Evolutionary conservation across 164 flowering plant genomes (phyloP), one percentile per base, ranked within the genome.

Genomic region (Piper longum): DNA sequence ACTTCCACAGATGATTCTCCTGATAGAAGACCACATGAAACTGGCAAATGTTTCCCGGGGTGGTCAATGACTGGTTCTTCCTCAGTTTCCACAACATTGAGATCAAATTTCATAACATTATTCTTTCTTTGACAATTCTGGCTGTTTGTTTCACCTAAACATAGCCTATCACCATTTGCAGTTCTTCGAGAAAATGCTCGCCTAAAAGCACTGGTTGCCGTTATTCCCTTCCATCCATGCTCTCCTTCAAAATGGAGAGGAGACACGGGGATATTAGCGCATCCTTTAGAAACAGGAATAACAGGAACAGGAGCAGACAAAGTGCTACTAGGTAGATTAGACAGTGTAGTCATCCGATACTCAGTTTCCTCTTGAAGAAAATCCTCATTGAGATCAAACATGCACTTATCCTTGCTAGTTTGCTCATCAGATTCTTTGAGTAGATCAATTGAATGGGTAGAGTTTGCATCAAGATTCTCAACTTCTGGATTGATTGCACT

Each of bases 141-240:
- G 58, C 66, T 62, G 64, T 66, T 64, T 5, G 60, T 64, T 4
- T 69, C 72, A 67, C 54, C 63, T 11, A 65, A 61, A 61, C 41
- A 56, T 43, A 45, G 16, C 58, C 64, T 70, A 44, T 74, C 77
- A 42, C 57, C 70, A 67, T 81, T 85, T 26, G 76, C 67, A 58
- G 71, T 70, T 70, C 74, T 74, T 59, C 82, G 83, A 74, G 85
- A 82, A 55, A 88, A 85, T 62, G 95, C 88, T 9, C 91, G 89
- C 19, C 85, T 88, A 66, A 85, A 86, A 62, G 93, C 97, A 77
- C 91, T 85, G 26, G 88, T 85, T 54, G 78, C 80, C 43, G 91
- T 89, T 71, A 85, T 78, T 7, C 88, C 88, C 75, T 80, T 87
- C 93, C 88, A 89, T 40, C 86, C 93, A 72, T 74, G 82, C 56